Base-by-base conservation (phyloP, 1,284 basidiomycete genomes). In the Takashimella tepidaria region DNA sequence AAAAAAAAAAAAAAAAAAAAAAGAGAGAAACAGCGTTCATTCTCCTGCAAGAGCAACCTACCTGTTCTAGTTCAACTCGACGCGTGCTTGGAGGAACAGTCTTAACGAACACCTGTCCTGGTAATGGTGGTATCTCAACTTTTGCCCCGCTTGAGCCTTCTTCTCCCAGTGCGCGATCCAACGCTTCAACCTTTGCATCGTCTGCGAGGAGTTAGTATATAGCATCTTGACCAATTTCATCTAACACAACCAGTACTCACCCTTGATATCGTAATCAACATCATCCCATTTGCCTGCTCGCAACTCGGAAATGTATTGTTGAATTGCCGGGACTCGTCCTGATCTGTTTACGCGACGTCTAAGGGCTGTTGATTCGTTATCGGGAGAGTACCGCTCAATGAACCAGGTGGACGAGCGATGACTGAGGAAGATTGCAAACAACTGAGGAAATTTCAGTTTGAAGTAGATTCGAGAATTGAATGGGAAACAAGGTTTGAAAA, bases 381-480 rank as follows among this genome's bases (percentile, higher is more conserved):
- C 74, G 50, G 85, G 85, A 53, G 89, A 88, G 77, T 97, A 97
- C 73, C 89, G 89, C 79, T 97, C 92, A 56, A 84, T 83, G 78
- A 95, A 96, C 92, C 92, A 97, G 8, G 88, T 86, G 20, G 88
- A 89, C 69, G 87, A 87, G 74, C 85, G 83, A 77, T 93, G 91
- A 71, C 89, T 87, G 45, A 93, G 85, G 80, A 89, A 93, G 80
- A 95, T 86, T 54, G 86, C 86, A 78, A 89, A 89, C 65, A 93
- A 67, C 73, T 77, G 54, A 19, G 4, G 16, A 16, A 23, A 22
- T 19, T 41, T 56, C 6, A 54, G 42, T 19, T 4, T 16, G 31
- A n/a, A n/a, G n/a, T n/a, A n/a, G n/a, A n/a, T n/a, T n/a, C 19
- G 21, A 16, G 20, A 16, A 23, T 11, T 11, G 22, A 41, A 13